phyloP scores from a whole-genome alignment of 176 grass and related monocot species.

The Oryza coarctata region DNA sequence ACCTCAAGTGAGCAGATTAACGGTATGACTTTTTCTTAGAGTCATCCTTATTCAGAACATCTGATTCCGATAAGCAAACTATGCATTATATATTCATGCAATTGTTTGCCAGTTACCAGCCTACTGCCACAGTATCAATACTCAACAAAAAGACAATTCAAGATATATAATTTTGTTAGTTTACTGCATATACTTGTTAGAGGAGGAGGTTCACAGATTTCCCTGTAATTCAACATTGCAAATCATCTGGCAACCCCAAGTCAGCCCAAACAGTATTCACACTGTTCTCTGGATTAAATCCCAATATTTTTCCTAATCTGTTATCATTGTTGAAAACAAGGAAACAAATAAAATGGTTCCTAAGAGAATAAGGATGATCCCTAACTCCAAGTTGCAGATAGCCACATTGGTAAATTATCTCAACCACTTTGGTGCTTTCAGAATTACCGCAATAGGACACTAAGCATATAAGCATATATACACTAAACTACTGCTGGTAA shows the following conservation, averaged over 20 bases:
- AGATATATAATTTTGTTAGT: background rate
- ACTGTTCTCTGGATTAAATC: background rate
- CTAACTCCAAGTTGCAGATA: background rate
- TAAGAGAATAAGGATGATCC: background rate
- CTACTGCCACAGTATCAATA: background rate
- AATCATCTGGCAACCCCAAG: background rate
- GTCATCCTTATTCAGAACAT: conserved; percentile 3
- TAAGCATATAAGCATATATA: background rate
- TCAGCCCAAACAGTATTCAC: background rate
- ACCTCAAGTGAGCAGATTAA: background rate
- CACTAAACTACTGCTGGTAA: background rate
- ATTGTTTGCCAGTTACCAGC: background rate
- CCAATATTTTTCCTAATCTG: background rate
- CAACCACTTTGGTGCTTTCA: background rate
- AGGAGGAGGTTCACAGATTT: background rate
- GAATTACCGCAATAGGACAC: background rate
- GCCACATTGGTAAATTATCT: background rate
- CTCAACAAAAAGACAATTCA: background rate
- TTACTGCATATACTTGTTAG: background rate
- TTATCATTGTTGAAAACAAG: background rate
- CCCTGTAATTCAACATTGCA: background rate
- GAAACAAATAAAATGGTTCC: background rate
- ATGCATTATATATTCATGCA: background rate
- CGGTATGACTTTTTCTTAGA: background rate
- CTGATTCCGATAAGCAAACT: background rate